Base-by-base conservation (phyloP, 495 filamentous ascomycete species). In the Hypoxylon fragiforme region DNA sequence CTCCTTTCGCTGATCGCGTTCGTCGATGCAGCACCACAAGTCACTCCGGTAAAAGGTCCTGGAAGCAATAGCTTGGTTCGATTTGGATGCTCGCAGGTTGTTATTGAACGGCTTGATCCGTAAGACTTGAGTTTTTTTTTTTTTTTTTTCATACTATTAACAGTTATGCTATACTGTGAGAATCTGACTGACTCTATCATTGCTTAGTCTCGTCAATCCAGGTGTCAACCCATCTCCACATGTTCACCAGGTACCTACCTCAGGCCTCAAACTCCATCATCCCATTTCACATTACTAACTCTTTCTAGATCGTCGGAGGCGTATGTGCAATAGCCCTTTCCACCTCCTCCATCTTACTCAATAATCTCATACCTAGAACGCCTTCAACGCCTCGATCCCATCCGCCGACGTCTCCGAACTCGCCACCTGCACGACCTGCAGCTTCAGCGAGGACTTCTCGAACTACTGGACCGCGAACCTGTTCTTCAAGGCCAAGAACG, bases 381-480 rank as follows among this genome's bases (percentile, higher is more conserved):
- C 63, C n/a, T 72, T 72, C 49, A 69, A 72, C 40, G 66, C 62
- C 11, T 60, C 65, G n/a, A 72, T 72, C 49, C 57, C 67, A 1
- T 57, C 63, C 2, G 50, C 57, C n/a, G 67, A 72, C 14, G 67
- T 70, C 19, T 61, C 67, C 4, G 39, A 46, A n/a, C 35, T 65
- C 7, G 64, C 69, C 11, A 59, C 55, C 2, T 72, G 69, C 52
- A 72, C 69, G 2, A 71, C 63, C 2, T 73, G 70, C 39, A 70
- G 59, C 37, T 71, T 67, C 28, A 58, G 63, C 51, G 67, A 72
- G 1, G 67, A 73, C 47, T 61, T 71, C 26, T 71, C 67, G 37
- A 77, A 77, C 67, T 75, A 77, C 61, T 75, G 71, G 74, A 74
- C 73, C 4, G 72, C 71, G 24, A 69, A 70, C 44, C 34, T 76